Percentiles rank a stretch among this genome's conserved stretches.
Evolutionary conservation across 2,329 filamentous ascomycete species (phyloP).

Genomic region (Phaeosphaeriaceae sp.): DNA sequence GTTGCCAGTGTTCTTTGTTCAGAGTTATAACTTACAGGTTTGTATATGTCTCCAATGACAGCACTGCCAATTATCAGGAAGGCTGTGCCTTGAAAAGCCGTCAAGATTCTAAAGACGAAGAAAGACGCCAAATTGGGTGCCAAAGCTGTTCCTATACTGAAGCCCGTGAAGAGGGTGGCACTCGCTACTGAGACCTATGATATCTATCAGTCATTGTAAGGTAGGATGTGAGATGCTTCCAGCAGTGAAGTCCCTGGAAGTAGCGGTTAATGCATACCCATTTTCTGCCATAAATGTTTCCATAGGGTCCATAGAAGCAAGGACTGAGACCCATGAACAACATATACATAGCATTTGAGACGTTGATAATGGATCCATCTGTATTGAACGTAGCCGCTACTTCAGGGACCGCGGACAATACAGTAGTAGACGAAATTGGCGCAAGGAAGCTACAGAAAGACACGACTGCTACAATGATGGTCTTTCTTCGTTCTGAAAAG

Average conservation of each 20-base stretch:
- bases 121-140: slow-evolving; percentile 74
- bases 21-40: slow-evolving; percentile 39
- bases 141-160: slow-evolving; percentile 75
- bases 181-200: slow-evolving; percentile 64
- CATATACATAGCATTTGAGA: slow-evolving; percentile 78
- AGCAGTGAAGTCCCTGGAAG: not conserved
- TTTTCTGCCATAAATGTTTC: slow-evolving; percentile 56
- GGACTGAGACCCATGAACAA: slow-evolving; percentile 70
- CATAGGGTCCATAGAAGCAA: slow-evolving; percentile 75
- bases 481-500: slow-evolving; percentile 68
- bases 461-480: slow-evolving; percentile 70
- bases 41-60: slow-evolving; percentile 67
- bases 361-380: slow-evolving; percentile 72
- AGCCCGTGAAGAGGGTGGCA: slow-evolving; percentile 68
- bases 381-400: slow-evolving; percentile 71
- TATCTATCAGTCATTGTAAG: slow-evolving; percentile 16
- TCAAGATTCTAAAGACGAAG: slow-evolving; percentile 76
- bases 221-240: not conserved
- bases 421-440: slow-evolving; percentile 75
- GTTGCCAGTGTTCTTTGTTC: not conserved
- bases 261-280: slow-evolving; percentile 49
- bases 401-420: slow-evolving; percentile 76
- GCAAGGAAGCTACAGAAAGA: slow-evolving; percentile 79
- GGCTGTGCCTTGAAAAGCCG: slow-evolving; percentile 76
- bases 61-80: slow-evolving; percentile 76